Evolutionary conservation across 2,329 filamentous ascomycete species (phyloP).

Genomic region (Exserohilum turcica): DNA sequence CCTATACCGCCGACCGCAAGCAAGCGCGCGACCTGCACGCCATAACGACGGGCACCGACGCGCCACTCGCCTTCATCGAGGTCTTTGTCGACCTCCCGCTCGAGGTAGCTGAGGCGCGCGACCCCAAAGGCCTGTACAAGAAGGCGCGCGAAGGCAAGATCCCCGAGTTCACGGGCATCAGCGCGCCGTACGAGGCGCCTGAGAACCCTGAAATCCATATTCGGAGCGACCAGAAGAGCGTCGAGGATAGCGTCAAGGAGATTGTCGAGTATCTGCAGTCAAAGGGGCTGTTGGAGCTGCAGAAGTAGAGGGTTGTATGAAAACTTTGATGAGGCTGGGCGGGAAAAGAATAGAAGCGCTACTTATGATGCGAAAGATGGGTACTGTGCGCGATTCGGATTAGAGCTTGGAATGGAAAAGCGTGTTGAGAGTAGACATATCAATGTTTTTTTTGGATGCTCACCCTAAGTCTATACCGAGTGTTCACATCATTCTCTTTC

Average conservation of each 20-base stretch:
- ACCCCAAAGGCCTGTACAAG: constrained; percentile 98
- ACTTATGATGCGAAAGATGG: not conserved
- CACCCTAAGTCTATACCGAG: no score
- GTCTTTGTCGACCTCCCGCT: constrained; percentile 91
- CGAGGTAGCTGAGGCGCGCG: constrained; percentile 89
- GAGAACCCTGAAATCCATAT: constrained; percentile 85
- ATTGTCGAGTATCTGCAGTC: constrained; percentile 80
- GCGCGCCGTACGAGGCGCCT: constrained; percentile 92
- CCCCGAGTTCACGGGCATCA: constrained; percentile 96
- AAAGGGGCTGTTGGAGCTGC: constrained; percentile 64
- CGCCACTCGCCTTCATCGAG: constrained; percentile 84
- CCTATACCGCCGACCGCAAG: constrained; percentile 85
- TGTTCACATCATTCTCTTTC: no score
- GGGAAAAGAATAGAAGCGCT: not conserved
- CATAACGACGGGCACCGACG: constrained; percentile 59
- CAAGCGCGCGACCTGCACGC: constrained; percentile 81
- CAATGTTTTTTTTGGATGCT: no score
- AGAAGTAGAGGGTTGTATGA: constrained; percentile 3
- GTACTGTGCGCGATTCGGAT: no score
- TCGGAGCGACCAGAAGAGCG: constrained; percentile 76
- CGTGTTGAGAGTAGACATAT: no score
- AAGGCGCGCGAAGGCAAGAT: constrained; percentile 93
- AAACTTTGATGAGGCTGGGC: no score
- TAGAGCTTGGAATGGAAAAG: no score
- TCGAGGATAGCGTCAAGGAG: constrained; percentile 85